phyloP scores from a whole-genome alignment of 1,284 basidiomycete species.

The Ustanciosporium gigantosporum region DNA sequence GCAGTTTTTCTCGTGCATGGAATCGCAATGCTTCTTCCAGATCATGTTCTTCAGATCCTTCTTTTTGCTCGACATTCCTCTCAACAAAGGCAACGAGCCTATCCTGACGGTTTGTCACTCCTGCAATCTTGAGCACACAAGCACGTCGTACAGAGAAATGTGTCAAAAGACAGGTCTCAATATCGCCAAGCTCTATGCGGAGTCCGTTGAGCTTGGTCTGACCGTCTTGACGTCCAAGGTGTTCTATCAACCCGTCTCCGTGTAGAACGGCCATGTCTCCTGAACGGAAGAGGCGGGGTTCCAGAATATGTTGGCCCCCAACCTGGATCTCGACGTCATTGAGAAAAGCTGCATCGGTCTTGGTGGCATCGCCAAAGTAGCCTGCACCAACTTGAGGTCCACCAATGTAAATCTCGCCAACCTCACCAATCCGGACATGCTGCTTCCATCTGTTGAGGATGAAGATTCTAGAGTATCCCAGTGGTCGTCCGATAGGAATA shows the following conservation, averaged over 20 bases:
- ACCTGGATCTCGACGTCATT: background rate
- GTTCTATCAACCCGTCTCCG: slow-evolving; percentile 1
- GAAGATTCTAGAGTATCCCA: background rate
- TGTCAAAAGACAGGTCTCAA: background rate
- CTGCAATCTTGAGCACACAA: background rate
- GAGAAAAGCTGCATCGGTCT: background rate
- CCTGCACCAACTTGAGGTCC: background rate
- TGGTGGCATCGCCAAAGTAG: background rate
- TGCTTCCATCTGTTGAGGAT: background rate
- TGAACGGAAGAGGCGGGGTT: background rate
- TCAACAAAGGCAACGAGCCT: background rate
- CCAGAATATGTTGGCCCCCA: background rate
- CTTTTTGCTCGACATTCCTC: background rate
- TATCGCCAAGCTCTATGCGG: background rate
- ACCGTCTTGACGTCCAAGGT: background rate
- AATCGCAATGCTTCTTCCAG: background rate
- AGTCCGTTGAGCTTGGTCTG: background rate
- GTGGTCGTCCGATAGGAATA: background rate
- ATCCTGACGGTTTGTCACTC: background rate
- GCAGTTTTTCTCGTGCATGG: background rate
- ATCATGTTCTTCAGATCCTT: background rate
- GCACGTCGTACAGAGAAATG: background rate
- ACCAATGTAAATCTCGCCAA: background rate
- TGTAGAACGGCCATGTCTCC: background rate
- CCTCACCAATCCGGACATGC: background rate